These are phyloP conservation scores for Solanum etuberosum DNA, from an alignment of 257 asterid genomes.

Conservation along the genomic window DNA sequence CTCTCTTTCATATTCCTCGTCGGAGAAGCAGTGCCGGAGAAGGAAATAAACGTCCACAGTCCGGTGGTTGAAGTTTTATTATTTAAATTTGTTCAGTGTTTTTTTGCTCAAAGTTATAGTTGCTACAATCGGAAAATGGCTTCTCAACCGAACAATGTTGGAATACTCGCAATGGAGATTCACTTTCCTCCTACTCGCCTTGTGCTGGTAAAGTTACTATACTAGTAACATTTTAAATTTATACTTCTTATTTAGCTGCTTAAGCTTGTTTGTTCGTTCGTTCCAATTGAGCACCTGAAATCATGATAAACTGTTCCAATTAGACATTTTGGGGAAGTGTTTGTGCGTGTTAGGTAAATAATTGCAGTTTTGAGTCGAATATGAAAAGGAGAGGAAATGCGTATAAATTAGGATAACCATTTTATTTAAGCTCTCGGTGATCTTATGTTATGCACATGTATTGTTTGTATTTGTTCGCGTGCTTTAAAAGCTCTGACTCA, in stretches of 20 bases:
- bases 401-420: background rate
- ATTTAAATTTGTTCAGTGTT: background rate
- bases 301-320: background rate
- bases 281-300: background rate
- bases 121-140: constrained; percentile 20
- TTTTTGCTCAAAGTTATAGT: constrained; percentile 3
- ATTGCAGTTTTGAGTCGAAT: too few species aligned
- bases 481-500: background rate
- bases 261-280: too few species aligned
- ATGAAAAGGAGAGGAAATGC: too few species aligned
- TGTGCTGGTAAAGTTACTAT: constrained; percentile 41
- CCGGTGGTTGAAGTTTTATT: background rate
- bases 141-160: constrained; percentile 54
- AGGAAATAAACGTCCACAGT: too few species aligned
- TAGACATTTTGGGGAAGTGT: background rate
- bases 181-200: constrained; percentile 87
- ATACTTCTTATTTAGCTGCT: too few species aligned
- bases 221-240: background rate
- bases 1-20: background rate
- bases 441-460: background rate
- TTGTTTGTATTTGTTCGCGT: background rate
- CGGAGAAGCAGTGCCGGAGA: background rate
- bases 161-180: constrained; percentile 87
- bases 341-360: background rate
- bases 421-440: background rate